These are phyloP conservation scores for Neophaeococcomyces mojaviensis DNA, from an alignment of 2,329 filamentous ascomycete species.

Conservation along the genomic window DNA sequence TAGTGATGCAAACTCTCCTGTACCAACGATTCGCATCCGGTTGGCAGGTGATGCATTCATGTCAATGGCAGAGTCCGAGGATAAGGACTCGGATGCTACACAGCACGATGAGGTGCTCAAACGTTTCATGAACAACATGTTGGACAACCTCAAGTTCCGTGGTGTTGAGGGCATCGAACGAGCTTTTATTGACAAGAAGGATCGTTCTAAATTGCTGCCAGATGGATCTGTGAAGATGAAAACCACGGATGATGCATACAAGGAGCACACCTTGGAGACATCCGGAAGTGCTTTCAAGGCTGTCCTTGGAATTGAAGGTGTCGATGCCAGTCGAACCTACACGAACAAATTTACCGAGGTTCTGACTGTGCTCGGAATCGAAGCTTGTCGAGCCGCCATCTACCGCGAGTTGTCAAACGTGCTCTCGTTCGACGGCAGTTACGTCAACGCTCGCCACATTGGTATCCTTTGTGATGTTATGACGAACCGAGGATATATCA, in stretches of 20 bases:
- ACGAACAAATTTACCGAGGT: constrained; percentile 95
- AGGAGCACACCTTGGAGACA: constrained; percentile 94
- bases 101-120: constrained; percentile 92
- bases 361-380: constrained; percentile 90
- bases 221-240: constrained; percentile 68
- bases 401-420: constrained; percentile 86
- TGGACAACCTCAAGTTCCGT: constrained; percentile 84
- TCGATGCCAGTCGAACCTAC: constrained; percentile 77
- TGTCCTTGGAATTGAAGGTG: constrained; percentile 78
- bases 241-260: constrained; percentile 67
- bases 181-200: constrained; percentile 84
- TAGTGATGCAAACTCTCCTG: constrained; percentile 95
- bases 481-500: constrained; percentile 89
- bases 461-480: constrained; percentile 93
- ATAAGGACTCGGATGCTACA: constrained; percentile 65
- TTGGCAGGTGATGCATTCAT: constrained; percentile 54
- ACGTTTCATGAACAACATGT: constrained; percentile 80
- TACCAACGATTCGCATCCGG: constrained; percentile 88
- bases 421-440: constrained; percentile 95
- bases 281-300: constrained; percentile 79
- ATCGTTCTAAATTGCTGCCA: constrained; percentile 56
- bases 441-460: constrained; percentile 97
- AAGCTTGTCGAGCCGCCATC: constrained; percentile 80
- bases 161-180: constrained; percentile 83
- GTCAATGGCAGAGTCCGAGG: constrained; percentile 46